Evolutionary conservation across 1,284 basidiomycete species (phyloP).

Genomic region (Puccinia novopanici): DNA sequence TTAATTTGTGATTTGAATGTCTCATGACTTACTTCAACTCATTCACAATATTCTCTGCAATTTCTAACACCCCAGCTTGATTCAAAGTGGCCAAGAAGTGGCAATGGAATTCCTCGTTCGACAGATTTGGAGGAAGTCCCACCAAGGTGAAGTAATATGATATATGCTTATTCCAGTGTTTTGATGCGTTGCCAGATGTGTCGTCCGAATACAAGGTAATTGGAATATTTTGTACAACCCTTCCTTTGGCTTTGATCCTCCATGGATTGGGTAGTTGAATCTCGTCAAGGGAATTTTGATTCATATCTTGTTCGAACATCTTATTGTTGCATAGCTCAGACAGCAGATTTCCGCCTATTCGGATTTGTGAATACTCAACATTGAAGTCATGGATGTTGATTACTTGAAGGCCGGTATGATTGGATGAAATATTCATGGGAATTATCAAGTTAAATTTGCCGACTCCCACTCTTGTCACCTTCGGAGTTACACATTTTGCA

Average conservation of each 20-base stretch:
- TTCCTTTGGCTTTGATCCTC: constrained; percentile 43
- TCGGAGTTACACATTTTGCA: not conserved
- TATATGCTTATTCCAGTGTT: constrained; percentile 27
- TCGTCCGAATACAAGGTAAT: constrained; percentile 19
- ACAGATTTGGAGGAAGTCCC: constrained; percentile 2
- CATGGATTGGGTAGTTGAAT: constrained; percentile 39
- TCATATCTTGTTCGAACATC: not conserved
- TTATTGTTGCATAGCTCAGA: not conserved
- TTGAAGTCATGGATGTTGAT: not conserved
- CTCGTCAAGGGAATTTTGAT: no score
- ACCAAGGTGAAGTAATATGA: constrained; percentile 15
- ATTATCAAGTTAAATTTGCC: not conserved
- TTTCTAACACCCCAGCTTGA: not conserved
- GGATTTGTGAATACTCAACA: not conserved
- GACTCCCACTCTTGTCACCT: not conserved
- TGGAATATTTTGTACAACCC: constrained; percentile 24
- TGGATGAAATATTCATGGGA: not conserved
- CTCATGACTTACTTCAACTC: constrained; percentile 56
- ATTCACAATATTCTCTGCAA: constrained; percentile 57
- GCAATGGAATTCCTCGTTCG: constrained; percentile 25
- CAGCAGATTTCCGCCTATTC: not conserved
- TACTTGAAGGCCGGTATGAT: not conserved
- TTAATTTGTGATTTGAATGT: not conserved
- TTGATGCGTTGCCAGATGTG: constrained; percentile 16
- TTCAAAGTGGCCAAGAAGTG: constrained; percentile 4